A percentile compares a stretch with the other conserved stretches of the same genome.
Evolutionary conservation across 768 basidiomycete genomes (phyloP).

Genomic region (Kwoniella shandongensis): DNA sequence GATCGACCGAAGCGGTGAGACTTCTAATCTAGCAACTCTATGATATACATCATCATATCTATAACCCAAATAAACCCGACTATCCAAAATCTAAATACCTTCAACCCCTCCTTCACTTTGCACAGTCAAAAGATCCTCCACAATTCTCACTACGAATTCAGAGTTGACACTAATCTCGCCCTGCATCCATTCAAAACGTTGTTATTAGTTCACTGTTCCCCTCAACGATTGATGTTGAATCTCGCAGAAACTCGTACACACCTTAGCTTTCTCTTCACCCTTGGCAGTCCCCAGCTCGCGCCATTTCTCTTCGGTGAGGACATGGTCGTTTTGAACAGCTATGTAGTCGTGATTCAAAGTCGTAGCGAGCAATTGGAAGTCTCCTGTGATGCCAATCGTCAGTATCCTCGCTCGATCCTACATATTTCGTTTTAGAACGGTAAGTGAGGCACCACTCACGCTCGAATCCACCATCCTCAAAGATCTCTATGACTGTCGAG

Average conservation of each 20-base stretch:
- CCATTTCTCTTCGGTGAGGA: conserved; percentile 34
- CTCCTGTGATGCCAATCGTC: conserved; percentile 22
- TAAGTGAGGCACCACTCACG: conserved; percentile 28
- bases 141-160: conserved; percentile 17
- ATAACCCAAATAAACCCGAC: no score
- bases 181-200: conserved; percentile 9
- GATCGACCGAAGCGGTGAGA: no score
- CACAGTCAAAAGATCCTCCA: conserved; percentile 11
- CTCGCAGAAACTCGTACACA: conserved; percentile 10
- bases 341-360: conserved; percentile 42
- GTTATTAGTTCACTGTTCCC: neutral
- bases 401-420: no score
- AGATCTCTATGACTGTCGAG: conserved; percentile 45
- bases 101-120: no score
- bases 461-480: conserved; percentile 43
- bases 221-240: neutral
- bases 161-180: conserved; percentile 29
- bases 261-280: conserved; percentile 23
- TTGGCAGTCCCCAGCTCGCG: conserved; percentile 17
- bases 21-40: no score
- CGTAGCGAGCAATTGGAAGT: conserved; percentile 37
- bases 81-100: no score
- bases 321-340: conserved; percentile 37
- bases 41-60: no score
- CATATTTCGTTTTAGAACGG: neutral